These are phyloP conservation scores for Hypoxylon fuscum DNA, from an alignment of 495 filamentous ascomycete genomes.

Conservation along the genomic window DNA sequence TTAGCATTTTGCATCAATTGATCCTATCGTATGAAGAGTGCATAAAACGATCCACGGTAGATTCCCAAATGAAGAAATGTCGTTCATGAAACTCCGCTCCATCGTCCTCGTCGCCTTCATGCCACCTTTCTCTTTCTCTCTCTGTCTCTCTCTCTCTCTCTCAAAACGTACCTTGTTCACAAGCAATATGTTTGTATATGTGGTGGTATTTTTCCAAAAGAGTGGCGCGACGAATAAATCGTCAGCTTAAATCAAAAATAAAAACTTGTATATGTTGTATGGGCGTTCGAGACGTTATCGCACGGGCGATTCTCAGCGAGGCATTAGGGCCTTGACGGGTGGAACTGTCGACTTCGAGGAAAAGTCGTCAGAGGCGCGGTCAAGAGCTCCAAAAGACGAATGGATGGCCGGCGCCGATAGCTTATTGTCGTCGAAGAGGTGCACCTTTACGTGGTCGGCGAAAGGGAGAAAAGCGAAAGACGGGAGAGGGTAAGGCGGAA, in stretches of 20 bases:
- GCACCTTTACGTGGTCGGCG: slow-evolving; percentile 41
- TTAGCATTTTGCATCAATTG: slow-evolving; percentile 38
- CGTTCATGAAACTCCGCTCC: slow-evolving; percentile 24
- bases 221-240: slow-evolving; percentile 43
- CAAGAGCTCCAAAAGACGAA: slow-evolving; percentile 27
- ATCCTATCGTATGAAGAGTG: slow-evolving; percentile 10
- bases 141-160: slow-evolving; percentile 6
- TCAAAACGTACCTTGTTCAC: slow-evolving; percentile 38
- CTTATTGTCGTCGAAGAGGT: slow-evolving; percentile 39
- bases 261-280: slow-evolving; percentile 18
- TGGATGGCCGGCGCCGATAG: slow-evolving; percentile 29
- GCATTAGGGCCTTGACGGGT: slow-evolving; percentile 35
- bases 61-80: slow-evolving; percentile 18
- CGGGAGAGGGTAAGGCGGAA: slow-evolving; percentile 33
- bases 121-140: background rate
- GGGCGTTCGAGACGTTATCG: slow-evolving; percentile 40
- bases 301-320: slow-evolving; percentile 40
- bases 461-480: slow-evolving; percentile 40
- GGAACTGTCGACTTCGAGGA: slow-evolving; percentile 29
- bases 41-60: slow-evolving; percentile 34
- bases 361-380: slow-evolving; percentile 29
- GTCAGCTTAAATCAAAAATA: slow-evolving; percentile 36
- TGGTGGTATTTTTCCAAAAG: slow-evolving; percentile 32
- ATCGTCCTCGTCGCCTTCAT: slow-evolving; percentile 5
- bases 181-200: slow-evolving; percentile 28